Base-by-base conservation (phyloP, 2,329 filamentous ascomycete genomes). In the Penicillium vulpinum region DNA sequence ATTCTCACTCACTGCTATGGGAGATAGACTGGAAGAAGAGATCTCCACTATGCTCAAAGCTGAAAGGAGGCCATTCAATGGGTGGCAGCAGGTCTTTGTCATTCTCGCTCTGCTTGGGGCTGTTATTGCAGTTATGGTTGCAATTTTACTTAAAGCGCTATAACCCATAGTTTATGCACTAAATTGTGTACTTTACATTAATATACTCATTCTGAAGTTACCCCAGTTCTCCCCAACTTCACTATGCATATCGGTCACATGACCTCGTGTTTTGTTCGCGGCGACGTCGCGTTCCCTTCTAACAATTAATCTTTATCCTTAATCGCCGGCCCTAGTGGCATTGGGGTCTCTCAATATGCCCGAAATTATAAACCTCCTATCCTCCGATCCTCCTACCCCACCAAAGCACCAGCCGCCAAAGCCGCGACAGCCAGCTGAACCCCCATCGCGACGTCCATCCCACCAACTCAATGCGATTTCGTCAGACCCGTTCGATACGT, bases 1-100 rank as follows among this genome's bases (percentile, higher is more conserved):
- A 43, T 97, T 97, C 74, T 91, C 89, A 0, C 85, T 90, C 52
- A 84, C 83, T 39, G 89, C 89, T 66, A 95, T 99, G 92, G 91
- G 91, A 0, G 80, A 87, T 68, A 81, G 84, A 29, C 76, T 97
- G 15, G 89, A 96, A 59, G 75, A 73, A 0, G 85, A 91, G 59
- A 79, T 92, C 45, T 76, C 78, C 15, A 77, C 79, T 5, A 85
- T 88, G 75, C 66, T 77, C 31, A 60, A 61, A 11, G 60, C 51
- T 9, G 64, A 72, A 35, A 68, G 75, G 53, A 69, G 72, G 35
- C 59, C 67, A 18, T 79, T 79, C 62, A 55, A 71, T 24, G 71
- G 72, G 4, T 64, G 70, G 58, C 69, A 72, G 59, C 69, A 74
- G 55, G 59, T 76, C 4, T 46, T 75, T 3, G 45, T 67, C 48